Conservation (phyloP, 2,329 filamentous ascomycete species). For the Colletotrichum acutatum region DNA sequence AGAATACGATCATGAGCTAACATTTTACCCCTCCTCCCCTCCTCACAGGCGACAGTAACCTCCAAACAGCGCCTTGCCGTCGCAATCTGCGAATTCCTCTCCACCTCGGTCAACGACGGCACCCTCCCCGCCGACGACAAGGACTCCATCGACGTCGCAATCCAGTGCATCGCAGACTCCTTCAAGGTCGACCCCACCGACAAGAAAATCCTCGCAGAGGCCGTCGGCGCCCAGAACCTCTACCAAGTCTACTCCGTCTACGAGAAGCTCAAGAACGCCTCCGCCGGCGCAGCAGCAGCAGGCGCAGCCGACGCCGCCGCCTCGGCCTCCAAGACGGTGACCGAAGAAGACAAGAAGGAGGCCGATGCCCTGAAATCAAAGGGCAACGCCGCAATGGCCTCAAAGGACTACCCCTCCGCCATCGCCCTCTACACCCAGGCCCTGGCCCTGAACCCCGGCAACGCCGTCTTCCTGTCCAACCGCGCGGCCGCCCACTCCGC, state of each 20-base stretch:
- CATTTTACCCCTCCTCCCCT: background rate
- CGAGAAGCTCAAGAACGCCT: conserved; percentile 84
- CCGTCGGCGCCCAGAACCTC: conserved; percentile 87
- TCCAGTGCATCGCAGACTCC: conserved; percentile 92
- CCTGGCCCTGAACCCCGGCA: conserved; percentile 81
- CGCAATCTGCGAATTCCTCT: conserved; percentile 96
- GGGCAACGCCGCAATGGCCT: conserved; percentile 94
- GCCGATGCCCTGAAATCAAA: conserved; percentile 90
- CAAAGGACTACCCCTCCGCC: conserved; percentile 87
- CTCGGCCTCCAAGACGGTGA: conserved; percentile 46
- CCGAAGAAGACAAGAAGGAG: conserved; percentile 76
- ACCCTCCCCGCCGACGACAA: conserved; percentile 88
- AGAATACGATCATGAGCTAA: background rate
- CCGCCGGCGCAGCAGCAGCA: conserved; percentile 56
- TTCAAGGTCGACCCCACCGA: conserved; percentile 94
- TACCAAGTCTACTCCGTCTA: conserved; percentile 94
- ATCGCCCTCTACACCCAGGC: conserved; percentile 92
- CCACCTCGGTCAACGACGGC: conserved; percentile 85
- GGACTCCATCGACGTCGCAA: conserved; percentile 93
- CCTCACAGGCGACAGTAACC: conserved; percentile 51
- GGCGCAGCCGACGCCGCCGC: conserved; percentile 47
- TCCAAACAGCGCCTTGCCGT: conserved; percentile 90
- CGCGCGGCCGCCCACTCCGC: conserved; percentile 94
- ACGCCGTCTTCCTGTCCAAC: conserved; percentile 98
- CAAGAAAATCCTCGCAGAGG: conserved; percentile 76